Conservation (phyloP, 1,139 yeast species). For the Geotrichum citri-aurantii region DNA sequence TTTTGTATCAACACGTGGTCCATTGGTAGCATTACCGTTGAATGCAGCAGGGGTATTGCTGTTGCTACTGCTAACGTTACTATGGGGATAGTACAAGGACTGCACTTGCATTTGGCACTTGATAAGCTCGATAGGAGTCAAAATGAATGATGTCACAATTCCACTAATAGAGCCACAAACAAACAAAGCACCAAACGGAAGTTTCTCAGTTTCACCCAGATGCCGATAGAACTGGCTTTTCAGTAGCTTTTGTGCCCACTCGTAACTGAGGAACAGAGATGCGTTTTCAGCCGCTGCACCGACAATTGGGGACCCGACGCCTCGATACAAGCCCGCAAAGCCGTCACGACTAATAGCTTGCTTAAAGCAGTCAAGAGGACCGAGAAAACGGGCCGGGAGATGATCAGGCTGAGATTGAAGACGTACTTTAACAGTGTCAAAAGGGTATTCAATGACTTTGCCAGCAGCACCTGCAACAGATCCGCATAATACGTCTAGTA, state of each 20-base stretch:
- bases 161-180: constrained; percentile 80
- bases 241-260: constrained; percentile 40
- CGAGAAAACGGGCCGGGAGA: constrained; percentile 39
- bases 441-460: constrained; percentile 81
- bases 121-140: constrained; percentile 85
- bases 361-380: constrained; percentile 56
- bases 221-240: constrained; percentile 19
- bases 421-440: constrained; percentile 87
- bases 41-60: neutral
- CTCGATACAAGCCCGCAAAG: constrained; percentile 51
- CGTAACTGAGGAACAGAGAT: constrained; percentile 59
- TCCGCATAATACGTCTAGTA: constrained; percentile 33
- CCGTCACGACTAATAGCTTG: constrained; percentile 66
- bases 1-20: constrained; percentile 9
- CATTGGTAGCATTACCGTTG: neutral
- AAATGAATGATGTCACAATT: constrained; percentile 68
- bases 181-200: constrained; percentile 31
- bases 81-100: constrained; percentile 15
- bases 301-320: constrained; percentile 70
- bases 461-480: constrained; percentile 72
- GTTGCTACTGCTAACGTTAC: neutral
- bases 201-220: constrained; percentile 4
- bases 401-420: constrained; percentile 64
- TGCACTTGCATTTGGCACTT: constrained; percentile 87
- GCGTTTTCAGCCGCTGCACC: constrained; percentile 90